Base-by-base conservation (phyloP, 805 yeast genomes). In the Lachancea dasiensis region DNA sequence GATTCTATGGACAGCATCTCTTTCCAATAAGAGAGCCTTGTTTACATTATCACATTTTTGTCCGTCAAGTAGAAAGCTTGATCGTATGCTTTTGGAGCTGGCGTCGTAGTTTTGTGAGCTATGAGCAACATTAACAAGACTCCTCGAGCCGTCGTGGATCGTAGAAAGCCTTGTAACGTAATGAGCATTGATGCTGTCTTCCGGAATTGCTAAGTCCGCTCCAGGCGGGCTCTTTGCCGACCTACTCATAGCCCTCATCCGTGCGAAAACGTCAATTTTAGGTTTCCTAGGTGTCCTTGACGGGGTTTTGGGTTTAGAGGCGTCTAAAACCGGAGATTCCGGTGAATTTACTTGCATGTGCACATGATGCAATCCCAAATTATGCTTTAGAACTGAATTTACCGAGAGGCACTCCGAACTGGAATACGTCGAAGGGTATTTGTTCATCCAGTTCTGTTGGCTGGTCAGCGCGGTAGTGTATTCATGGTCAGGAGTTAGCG, bases 401-500 rank as follows among this genome's bases (percentile, higher is more conserved):
- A 45, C 46, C 1, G 61, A 53, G 6, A 24, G 32, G 15, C 43
- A 41, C 16, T 52, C 59, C 2, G 45, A 42, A n/a, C 40, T 31
- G 6, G 42, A 38, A 28, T 34, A 38, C 5, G 38, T 38, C 7
- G 40, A 34, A 3, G 45, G 40, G 29, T 31, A 42, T 18, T 42
- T 36, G 22, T 42, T 42, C 42, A 38, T 38, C 42, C 45, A 38
- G 22, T 42, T 42, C 22, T 38, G 38, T 14, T 38, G 42, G 6
- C 15, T 14, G 10, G 10, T 18, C 6, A 14, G 11, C 2, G 14
- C 37, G 17, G 25, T 10, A 25, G 40, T 26, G 15, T 44, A 34
- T 13, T 54, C 62, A 44, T 51, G 42, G 18, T 50, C 53, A 11
- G 64, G 58, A 1, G 60, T 58, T 15, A 61, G 29, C 0, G 65